phyloP scores from a whole-genome alignment of 257 asterid species.

The Solanum appendiculatum region DNA sequence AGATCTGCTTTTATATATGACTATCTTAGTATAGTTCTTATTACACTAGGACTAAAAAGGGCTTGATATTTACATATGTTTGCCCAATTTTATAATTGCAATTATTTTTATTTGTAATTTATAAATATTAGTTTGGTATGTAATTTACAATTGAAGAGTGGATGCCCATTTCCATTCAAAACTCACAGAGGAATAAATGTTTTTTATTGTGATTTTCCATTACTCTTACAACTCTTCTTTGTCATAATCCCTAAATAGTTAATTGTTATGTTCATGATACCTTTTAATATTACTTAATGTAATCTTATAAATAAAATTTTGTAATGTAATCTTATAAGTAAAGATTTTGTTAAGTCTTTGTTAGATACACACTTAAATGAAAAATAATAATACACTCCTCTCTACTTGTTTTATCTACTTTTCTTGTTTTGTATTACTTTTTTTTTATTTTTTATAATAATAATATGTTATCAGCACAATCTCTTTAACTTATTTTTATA shows the following conservation, averaged over 20 bases:
- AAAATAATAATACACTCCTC: neutral
- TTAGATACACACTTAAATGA: neutral
- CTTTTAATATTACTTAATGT: neutral
- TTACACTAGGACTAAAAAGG: slow-evolving; percentile 44
- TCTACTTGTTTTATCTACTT: neutral
- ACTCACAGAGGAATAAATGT: neutral
- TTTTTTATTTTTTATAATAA: too few species aligned
- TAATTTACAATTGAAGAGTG: neutral
- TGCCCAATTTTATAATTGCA: neutral
- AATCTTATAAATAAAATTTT: too few species aligned
- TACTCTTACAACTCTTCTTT: neutral
- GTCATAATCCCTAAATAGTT: neutral
- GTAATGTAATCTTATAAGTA: neutral
- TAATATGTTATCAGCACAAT: too few species aligned
- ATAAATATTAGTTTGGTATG: neutral
- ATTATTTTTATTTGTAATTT: neutral
- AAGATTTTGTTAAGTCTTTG: neutral
- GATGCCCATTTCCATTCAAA: neutral
- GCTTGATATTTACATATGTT: slow-evolving; percentile 4
- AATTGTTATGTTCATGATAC: neutral
- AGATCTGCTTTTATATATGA: slow-evolving; percentile 38
- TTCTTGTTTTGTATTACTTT: neutral
- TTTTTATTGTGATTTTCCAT: neutral
- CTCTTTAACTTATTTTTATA: too few species aligned
- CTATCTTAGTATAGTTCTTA: slow-evolving; percentile 49